Evolutionary conservation across 257 asterid species (phyloP), one percentile per base, ranked within the genome.

Genomic region (Petunia axillaris): DNA sequence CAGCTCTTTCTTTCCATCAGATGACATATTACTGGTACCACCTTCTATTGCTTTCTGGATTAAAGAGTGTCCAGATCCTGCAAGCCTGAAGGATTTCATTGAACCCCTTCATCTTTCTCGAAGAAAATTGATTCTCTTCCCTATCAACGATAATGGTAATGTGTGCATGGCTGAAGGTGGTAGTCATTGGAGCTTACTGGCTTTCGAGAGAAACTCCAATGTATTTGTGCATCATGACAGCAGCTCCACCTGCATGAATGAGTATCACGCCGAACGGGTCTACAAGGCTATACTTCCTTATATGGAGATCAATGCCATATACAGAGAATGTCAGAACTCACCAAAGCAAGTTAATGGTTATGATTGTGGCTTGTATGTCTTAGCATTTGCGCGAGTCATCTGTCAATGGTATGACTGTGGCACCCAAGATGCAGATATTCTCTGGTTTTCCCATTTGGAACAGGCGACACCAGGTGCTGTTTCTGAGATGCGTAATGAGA

Each of bases 41-140:
- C 98, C 98, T 83, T 88, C 96, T 37, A 89, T 95, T 63, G 82
- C 94, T 57, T 92, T 91, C 84, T 95, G 97, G 98, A 92, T 95
- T 68, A 95, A 93, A 83, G 97, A 91, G 83, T 92, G 97, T 86
- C 91, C 89, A 0, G 90, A 89, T 80, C 43, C 41, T 54, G 75
- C 83, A 11, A 87, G 84, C 82, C 90, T 95, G 4, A 71, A 81
- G 36, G 97, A 91, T 55, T 91, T 92, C 62, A 8, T 93, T 2
- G 87, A 91, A 62, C 98, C 98, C 52, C 97, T 95, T 40, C 70
- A 86, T 79, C 91, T 93, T 25, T 67, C 91, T 6, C 54, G 1
- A 64, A 89, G 84, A 86, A 85, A 92, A 68, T 80, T 95, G 83
- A 87, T 95, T 46, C 79, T 95, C 36, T 91, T 95, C 79, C 95